Conservation (phyloP, 2,329 filamentous ascomycete species). For the Boeremia exigua region DNA sequence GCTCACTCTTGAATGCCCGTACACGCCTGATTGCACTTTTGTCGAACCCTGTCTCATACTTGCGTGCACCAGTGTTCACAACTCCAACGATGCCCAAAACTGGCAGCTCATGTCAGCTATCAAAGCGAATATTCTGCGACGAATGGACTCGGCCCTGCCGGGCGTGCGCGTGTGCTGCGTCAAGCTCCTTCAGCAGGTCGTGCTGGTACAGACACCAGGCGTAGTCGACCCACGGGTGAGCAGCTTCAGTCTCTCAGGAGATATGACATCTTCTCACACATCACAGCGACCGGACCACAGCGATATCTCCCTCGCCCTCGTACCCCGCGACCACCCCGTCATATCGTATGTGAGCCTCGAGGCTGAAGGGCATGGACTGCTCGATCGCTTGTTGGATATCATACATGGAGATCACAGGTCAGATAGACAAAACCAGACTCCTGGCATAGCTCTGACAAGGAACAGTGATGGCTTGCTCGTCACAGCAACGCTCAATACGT, state of each 20-base stretch:
- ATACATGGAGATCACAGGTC: constrained; percentile 88
- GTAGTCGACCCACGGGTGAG: constrained; percentile 83
- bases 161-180: constrained; percentile 91
- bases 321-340: constrained; percentile 81
- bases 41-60: constrained; percentile 41
- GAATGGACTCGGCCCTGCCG: constrained; percentile 81
- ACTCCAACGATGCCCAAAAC: constrained; percentile 77
- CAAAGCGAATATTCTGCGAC: constrained; percentile 84
- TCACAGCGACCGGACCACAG: constrained; percentile 72
- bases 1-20: constrained; percentile 21
- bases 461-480: constrained; percentile 83
- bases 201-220: constrained; percentile 89
- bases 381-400: constrained; percentile 84
- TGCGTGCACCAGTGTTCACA: constrained; percentile 72
- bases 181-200: constrained; percentile 94
- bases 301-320: constrained; percentile 85
- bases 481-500: constrained; percentile 87
- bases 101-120: constrained; percentile 91
- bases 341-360: constrained; percentile 83
- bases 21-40: constrained; percentile 23
- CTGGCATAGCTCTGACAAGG: constrained; percentile 32
- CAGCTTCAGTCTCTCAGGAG: constrained; percentile 12
- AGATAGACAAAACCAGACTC: constrained; percentile 42
- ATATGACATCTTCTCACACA: constrained; percentile 27
- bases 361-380: constrained; percentile 86